Percentiles rank a stretch among this genome's conserved stretches.
Evolutionary conservation across 1,284 basidiomycete species (phyloP).

Genomic region (Marasmius fiardii): DNA sequence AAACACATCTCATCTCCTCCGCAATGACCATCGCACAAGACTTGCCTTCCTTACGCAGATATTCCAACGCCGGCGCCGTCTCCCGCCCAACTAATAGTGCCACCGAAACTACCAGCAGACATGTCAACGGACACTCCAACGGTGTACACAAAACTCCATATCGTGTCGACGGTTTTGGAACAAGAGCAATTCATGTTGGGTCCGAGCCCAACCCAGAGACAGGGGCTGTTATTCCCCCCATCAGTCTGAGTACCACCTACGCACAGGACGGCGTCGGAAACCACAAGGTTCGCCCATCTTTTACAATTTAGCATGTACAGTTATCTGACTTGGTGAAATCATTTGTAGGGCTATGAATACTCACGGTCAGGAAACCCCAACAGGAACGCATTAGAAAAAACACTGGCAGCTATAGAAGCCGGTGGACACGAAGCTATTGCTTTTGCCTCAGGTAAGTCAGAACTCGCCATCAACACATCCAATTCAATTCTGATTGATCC

Average conservation of each 20-base stretch:
- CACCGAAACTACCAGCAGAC: constrained; percentile 9
- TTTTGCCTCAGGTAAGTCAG: constrained; percentile 61
- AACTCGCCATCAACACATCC: neutral
- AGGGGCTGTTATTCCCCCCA: constrained; percentile 86
- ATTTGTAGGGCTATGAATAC: constrained; percentile 78
- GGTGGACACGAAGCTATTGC: constrained; percentile 75
- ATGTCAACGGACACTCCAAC: constrained; percentile 13
- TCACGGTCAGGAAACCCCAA: constrained; percentile 91
- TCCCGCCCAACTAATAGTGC: constrained; percentile 17
- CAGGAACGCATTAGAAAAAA: constrained; percentile 72
- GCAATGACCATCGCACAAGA: constrained; percentile 1
- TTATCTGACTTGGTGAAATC: neutral
- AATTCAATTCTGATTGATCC: neutral
- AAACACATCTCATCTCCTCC: no score
- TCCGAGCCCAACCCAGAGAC: constrained; percentile 75
- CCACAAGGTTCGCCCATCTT: constrained; percentile 58
- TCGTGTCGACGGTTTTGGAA: constrained; percentile 61
- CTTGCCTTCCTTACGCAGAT: neutral
- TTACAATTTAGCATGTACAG: neutral
- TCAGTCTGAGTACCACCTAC: constrained; percentile 93
- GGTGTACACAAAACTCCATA: constrained; percentile 15
- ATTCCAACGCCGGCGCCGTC: no score
- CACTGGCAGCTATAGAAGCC: constrained; percentile 71
- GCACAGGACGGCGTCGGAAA: constrained; percentile 82
- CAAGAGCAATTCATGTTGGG: constrained; percentile 86